phyloP scores from a whole-genome alignment of 352 stramenopile species.

The Albugo candida region DNA sequence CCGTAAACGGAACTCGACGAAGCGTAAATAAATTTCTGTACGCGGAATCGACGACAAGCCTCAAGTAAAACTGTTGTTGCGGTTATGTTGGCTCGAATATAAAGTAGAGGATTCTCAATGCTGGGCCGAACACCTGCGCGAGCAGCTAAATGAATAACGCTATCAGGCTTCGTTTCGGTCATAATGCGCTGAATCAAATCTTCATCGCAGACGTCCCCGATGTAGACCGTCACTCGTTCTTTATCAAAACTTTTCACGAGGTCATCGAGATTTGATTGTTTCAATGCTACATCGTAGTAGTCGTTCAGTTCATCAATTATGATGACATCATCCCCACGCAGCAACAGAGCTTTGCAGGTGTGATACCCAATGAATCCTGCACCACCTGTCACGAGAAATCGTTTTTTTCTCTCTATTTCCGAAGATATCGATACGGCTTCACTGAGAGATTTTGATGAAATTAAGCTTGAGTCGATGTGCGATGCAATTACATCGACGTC shows the following conservation, averaged over 20 bases:
- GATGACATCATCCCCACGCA: slow-evolving; percentile 82
- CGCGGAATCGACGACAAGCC: slow-evolving; percentile 69
- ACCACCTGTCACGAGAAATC: slow-evolving; percentile 77
- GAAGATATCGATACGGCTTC: too few species aligned
- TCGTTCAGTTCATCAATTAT: slow-evolving; percentile 98
- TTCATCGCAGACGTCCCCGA: slow-evolving; percentile 89
- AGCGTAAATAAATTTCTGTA: slow-evolving; percentile 93
- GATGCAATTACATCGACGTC: too few species aligned
- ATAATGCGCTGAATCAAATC: slow-evolving; percentile 81
- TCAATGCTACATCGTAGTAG: slow-evolving; percentile 97
- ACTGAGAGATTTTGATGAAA: too few species aligned
- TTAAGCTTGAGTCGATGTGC: too few species aligned
- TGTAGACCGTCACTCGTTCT: slow-evolving; percentile 52
- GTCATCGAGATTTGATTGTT: slow-evolving; percentile 86
- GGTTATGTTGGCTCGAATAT: slow-evolving; percentile 95
- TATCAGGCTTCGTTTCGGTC: slow-evolving; percentile 53
- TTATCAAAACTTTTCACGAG: slow-evolving; percentile 33
- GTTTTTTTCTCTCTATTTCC: too few species aligned
- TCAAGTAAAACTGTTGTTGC: slow-evolving; percentile 90
- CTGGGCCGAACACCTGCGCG: slow-evolving; percentile 91
- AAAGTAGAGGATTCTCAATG: slow-evolving; percentile 94
- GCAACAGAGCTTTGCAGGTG: slow-evolving; percentile 78
- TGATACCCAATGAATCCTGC: slow-evolving; percentile 95
- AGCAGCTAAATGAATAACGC: slow-evolving; percentile 92
- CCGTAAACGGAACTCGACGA: slow-evolving; percentile 91